phyloP scores from a whole-genome alignment of 108 stramenopile genomes.

The Cyclotella baltica region DNA sequence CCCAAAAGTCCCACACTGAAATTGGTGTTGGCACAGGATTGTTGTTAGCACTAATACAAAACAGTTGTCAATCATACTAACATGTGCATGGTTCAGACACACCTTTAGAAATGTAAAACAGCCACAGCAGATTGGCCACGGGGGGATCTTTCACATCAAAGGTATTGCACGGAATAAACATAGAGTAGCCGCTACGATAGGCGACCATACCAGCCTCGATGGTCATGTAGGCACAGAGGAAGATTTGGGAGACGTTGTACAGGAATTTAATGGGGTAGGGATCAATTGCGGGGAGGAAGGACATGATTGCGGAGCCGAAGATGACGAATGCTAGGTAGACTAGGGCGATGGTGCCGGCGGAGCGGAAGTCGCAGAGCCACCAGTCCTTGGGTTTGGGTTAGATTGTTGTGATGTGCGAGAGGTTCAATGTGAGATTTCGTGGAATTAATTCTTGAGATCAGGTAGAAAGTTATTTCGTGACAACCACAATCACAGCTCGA shows the following conservation, averaged over 20 bases:
- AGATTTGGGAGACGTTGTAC: conserved; percentile 98
- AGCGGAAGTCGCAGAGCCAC: conserved; percentile 82
- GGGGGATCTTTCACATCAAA: conserved; percentile 85
- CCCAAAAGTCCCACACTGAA: conserved; percentile 99
- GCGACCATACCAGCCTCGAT: conserved; percentile 93
- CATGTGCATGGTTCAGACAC: too few relatives aligned
- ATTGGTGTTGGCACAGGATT: too few relatives aligned
- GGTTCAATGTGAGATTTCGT: neutral
- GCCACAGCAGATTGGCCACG: conserved; percentile 92
- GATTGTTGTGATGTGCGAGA: neutral
- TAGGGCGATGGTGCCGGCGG: conserved; percentile 80
- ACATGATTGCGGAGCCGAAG: conserved; percentile 80
- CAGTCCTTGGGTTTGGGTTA: conserved; percentile 60
- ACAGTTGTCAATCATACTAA: too few relatives aligned
- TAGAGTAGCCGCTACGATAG: conserved; percentile 88
- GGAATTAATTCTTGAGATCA: neutral
- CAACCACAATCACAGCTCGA: neutral
- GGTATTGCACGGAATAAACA: conserved; percentile 80
- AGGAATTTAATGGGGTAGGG: conserved; percentile 95
- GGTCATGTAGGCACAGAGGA: conserved; percentile 99
- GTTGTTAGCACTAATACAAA: too few relatives aligned
- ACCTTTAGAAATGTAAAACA: conserved; percentile 98
- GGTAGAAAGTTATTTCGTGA: too few relatives aligned
- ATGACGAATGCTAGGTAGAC: conserved; percentile 87
- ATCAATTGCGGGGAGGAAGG: conserved; percentile 72